A percentile compares a stretch with the other conserved stretches of the same genome.
Evolutionary conservation across 495 filamentous ascomycete species (phyloP).

Genomic region (Penicillium mononematosum): DNA sequence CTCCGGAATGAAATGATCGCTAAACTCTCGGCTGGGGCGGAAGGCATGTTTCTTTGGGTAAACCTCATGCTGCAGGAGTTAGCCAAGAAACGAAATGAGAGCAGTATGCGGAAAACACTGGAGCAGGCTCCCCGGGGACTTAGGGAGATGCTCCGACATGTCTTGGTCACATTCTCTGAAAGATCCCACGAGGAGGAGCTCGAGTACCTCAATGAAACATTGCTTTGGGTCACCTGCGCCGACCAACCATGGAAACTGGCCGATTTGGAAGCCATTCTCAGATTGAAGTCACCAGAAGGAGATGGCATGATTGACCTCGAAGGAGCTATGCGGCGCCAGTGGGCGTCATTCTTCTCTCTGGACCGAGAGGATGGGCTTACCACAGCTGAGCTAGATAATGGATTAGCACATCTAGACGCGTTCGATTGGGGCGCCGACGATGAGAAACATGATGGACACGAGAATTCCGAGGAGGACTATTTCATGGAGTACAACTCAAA

Average conservation of each 20-base stretch:
- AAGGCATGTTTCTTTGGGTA: constrained; percentile 42
- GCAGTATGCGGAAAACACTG: constrained; percentile 27
- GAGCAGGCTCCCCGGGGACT: constrained; percentile 31
- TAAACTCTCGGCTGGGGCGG: constrained; percentile 27
- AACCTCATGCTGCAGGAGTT: constrained; percentile 38
- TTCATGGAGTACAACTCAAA: constrained; percentile 31
- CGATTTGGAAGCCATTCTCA: constrained; percentile 31
- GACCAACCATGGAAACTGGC: constrained; percentile 27
- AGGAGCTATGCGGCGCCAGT: constrained; percentile 33
- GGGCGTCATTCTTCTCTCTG: constrained; percentile 36
- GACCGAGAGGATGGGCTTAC: constrained; percentile 34
- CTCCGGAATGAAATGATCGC: constrained; percentile 29
- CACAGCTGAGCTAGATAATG: constrained; percentile 27
- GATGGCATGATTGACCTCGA: constrained; percentile 34
- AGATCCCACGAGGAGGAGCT: constrained; percentile 24
- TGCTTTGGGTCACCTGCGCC: constrained; percentile 30
- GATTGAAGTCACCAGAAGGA: constrained; percentile 27
- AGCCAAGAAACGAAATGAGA: constrained; percentile 25
- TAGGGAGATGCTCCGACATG: constrained; percentile 34
- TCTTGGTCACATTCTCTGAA: constrained; percentile 26
- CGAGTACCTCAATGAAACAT: constrained; percentile 33
- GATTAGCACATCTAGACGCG: too few relatives aligned
- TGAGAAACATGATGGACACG: constrained; percentile 11
- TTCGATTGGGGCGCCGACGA: too few relatives aligned
- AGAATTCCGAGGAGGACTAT: constrained; percentile 25